These are phyloP conservation scores for Knoxia roxburghii DNA, from an alignment of 257 asterid genomes.

Conservation along the genomic window DNA sequence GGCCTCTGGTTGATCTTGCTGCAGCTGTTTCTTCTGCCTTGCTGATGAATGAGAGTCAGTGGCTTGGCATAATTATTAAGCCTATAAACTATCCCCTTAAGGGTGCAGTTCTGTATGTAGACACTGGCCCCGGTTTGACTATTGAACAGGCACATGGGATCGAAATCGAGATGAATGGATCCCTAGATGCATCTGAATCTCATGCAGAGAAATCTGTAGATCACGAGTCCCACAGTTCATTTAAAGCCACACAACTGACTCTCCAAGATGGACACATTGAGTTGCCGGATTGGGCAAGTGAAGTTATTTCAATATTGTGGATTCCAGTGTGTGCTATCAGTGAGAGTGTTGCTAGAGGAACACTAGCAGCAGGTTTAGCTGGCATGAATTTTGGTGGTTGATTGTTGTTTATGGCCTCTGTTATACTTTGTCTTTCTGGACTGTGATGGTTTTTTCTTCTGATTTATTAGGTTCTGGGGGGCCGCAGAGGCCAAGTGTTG, in stretches of 20 bases:
- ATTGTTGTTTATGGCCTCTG: slow-evolving; percentile 1
- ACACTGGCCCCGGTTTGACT: slow-evolving; percentile 93
- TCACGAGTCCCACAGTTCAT: slow-evolving; percentile 28
- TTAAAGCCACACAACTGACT: slow-evolving; percentile 49
- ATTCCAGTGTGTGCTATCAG: slow-evolving; percentile 75
- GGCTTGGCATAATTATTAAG: slow-evolving; percentile 83
- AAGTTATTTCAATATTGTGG: slow-evolving; percentile 75
- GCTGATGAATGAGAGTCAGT: slow-evolving; percentile 89
- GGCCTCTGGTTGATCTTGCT: slow-evolving; percentile 90
- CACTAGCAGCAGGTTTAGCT: slow-evolving; percentile 82
- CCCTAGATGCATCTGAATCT: slow-evolving; percentile 23
- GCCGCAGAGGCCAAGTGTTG: slow-evolving; percentile 73
- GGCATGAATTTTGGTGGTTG: slow-evolving; percentile 3
- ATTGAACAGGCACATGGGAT: slow-evolving; percentile 62
- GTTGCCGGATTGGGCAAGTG: slow-evolving; percentile 90
- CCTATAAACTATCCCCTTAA: slow-evolving; percentile 80
- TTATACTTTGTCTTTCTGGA: slow-evolving; percentile 11
- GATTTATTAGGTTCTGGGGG: slow-evolving; percentile 47
- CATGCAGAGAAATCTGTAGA: slow-evolving; percentile 20
- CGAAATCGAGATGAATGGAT: slow-evolving; percentile 68
- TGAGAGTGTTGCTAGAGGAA: slow-evolving; percentile 70
- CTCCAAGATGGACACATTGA: slow-evolving; percentile 60
- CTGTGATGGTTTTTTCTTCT: slow-evolving; percentile 15
- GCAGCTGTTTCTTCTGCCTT: slow-evolving; percentile 96
- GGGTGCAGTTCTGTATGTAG: slow-evolving; percentile 86